Evolutionary conservation across 768 basidiomycete species (phyloP).

Genomic region (Cystobasidium ongulense): DNA sequence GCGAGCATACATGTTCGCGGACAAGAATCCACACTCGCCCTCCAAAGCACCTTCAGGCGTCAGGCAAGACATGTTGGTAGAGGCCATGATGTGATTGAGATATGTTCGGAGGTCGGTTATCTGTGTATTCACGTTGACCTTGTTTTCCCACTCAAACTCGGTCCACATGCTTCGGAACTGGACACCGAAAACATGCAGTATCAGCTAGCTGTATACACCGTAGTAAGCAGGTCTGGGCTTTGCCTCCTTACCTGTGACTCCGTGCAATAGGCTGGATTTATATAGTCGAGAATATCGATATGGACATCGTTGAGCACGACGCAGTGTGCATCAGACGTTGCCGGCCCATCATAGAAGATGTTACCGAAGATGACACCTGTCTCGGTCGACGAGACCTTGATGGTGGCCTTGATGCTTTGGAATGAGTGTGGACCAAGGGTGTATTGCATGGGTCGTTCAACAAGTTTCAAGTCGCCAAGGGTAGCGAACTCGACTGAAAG

Average conservation of each 20-base stretch:
- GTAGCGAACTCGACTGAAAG: slow-evolving; percentile 96
- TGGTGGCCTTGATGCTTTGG: slow-evolving; percentile 96
- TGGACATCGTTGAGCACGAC: slow-evolving; percentile 96
- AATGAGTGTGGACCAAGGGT: slow-evolving; percentile 93
- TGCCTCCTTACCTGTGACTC: slow-evolving; percentile 59
- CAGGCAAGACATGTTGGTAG: slow-evolving; percentile 94
- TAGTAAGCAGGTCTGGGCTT: neutral
- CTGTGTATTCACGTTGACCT: slow-evolving; percentile 80
- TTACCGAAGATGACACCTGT: slow-evolving; percentile 98
- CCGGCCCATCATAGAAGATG: slow-evolving; percentile 89
- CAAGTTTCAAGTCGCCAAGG: slow-evolving; percentile 89
- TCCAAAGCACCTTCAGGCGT: slow-evolving; percentile 80
- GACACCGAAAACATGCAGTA: neutral
- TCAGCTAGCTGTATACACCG: neutral
- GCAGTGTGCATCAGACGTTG: slow-evolving; percentile 59
- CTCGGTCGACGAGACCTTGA: slow-evolving; percentile 96
- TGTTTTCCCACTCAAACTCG: slow-evolving; percentile 99
- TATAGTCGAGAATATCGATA: slow-evolving; percentile 97
- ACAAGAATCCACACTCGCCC: slow-evolving; percentile 93
- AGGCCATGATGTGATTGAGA: slow-evolving; percentile 87
- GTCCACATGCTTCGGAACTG: slow-evolving; percentile 99
- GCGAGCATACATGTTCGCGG: slow-evolving; percentile 91
- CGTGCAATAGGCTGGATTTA: slow-evolving; percentile 89
- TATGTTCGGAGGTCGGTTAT: slow-evolving; percentile 62
- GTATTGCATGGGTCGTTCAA: slow-evolving; percentile 87